phyloP scores from a whole-genome alignment of 805 yeast genomes.

The Monosporozyma unispora region DNA sequence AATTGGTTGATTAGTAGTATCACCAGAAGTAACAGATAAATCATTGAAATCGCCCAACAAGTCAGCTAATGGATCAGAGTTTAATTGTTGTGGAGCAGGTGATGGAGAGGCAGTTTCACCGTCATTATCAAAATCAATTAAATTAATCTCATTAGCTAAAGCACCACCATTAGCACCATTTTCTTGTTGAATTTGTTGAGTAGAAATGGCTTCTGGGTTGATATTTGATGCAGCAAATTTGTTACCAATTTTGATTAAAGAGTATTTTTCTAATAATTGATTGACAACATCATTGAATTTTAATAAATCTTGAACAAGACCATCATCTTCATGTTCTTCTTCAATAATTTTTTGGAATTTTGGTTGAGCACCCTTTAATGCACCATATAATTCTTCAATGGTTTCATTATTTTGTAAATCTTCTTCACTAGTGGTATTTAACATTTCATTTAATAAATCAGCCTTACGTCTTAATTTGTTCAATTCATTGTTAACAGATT shows the following conservation, averaged over 20 bases:
- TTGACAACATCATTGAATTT: slow-evolving; percentile 69
- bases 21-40: slow-evolving; percentile 41
- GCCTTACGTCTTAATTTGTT: slow-evolving; percentile 78
- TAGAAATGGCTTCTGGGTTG: slow-evolving; percentile 31
- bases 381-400: slow-evolving; percentile 60
- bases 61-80: slow-evolving; percentile 45
- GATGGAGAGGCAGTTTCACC: slow-evolving; percentile 16
- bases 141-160: slow-evolving; percentile 38
- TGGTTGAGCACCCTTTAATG: slow-evolving; percentile 79
- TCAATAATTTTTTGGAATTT: slow-evolving; percentile 74
- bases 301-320: slow-evolving; percentile 54
- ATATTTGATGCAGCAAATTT: slow-evolving; percentile 42
- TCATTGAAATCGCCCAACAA: slow-evolving; percentile 63
- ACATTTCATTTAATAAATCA: slow-evolving; percentile 82
- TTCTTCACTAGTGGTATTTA: slow-evolving; percentile 38
- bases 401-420: slow-evolving; percentile 49
- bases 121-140: slow-evolving; percentile 71
- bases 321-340: slow-evolving; percentile 68
- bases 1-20: slow-evolving; percentile 6
- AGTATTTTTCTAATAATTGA: slow-evolving; percentile 56
- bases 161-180: slow-evolving; percentile 30
- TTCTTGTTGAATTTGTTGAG: slow-evolving; percentile 12
- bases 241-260: slow-evolving; percentile 51
- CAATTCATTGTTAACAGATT: slow-evolving; percentile 73
- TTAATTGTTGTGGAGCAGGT: slow-evolving; percentile 14